Evolutionary conservation across 345 rosid genomes (phyloP), one percentile per base, ranked within the genome.

Genomic region (Murraya koenigii): DNA sequence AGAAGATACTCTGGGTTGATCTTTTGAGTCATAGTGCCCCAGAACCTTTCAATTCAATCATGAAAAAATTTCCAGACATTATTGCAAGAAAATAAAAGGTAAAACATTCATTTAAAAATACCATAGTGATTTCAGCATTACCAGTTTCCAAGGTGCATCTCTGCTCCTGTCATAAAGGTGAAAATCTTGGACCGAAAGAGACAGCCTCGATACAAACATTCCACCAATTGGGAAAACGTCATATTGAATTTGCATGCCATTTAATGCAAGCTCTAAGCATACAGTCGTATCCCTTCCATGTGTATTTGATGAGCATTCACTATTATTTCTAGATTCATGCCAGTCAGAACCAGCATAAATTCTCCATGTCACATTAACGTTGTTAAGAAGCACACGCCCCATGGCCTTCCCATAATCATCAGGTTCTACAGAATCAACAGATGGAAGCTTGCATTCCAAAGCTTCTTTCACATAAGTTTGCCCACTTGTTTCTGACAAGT

Each of bases 261-360:
- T 86, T 62, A 96, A 66, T 63, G 78, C 87, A 84, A 96, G 86
- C 87, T 92, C 98, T 66, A 96, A 83, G 78, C 87, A 90, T 63
- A 82, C 73, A 82, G 84, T 74, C 67, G 84, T 82, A 85, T 94
- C 92, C 82, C 97, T 90, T 62, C 87, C 88, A 80, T 36, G 74
- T 66, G 19, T 63, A 68, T 80, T 71, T 58, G 77, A 65, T 47
- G 81, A 39, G 56, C 39, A 78, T 66, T 80, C 84, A 71, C 60
- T 67, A 55, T 81, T 83, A 75, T 65, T 86, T 62, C 56, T 56
- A 81, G 83, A 73, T 73, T 79, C 74, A 73, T 26, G 80, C 99
- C 99, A 96, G 81, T 94, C 97, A 70, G 86, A 84, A 83, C 99
- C 99, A 77, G 86, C 87, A 81, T 84, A 89, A 86, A 96, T 87